phyloP scores from a whole-genome alignment of 2,329 filamentous ascomycete genomes.

The Zopfia rhizophila region DNA sequence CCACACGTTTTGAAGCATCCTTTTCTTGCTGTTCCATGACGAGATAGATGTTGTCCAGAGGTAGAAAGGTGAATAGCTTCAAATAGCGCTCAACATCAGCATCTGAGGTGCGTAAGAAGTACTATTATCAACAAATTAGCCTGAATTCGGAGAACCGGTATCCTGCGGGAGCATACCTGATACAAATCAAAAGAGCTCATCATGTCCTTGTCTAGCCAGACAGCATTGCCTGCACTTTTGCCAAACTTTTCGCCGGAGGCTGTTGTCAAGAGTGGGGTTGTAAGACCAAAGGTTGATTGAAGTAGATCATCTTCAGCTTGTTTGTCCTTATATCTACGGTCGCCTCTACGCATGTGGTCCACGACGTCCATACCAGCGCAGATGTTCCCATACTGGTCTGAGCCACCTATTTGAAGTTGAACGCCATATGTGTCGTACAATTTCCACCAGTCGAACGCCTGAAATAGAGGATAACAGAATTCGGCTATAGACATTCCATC shows the following conservation, averaged over 20 bases:
- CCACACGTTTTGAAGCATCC: slow-evolving; percentile 76
- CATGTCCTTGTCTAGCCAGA: slow-evolving; percentile 88
- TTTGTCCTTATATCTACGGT: no score
- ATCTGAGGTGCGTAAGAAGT: slow-evolving; percentile 86
- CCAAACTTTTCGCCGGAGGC: slow-evolving; percentile 89
- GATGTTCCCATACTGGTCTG: slow-evolving; percentile 97
- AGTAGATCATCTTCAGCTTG: slow-evolving; percentile 49
- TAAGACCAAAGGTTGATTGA: slow-evolving; percentile 79
- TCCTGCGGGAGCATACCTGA: slow-evolving; percentile 59
- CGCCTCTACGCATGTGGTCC: slow-evolving; percentile 79
- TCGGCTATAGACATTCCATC: slow-evolving; percentile 96
- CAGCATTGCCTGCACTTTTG: slow-evolving; percentile 91
- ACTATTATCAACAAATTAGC: slow-evolving; percentile 50
- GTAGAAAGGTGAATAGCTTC: slow-evolving; percentile 90
- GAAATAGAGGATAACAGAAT: slow-evolving; percentile 91
- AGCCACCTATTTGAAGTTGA: slow-evolving; percentile 91
- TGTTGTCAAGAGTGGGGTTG: slow-evolving; percentile 88
- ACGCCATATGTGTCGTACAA: slow-evolving; percentile 76
- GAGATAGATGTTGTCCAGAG: slow-evolving; percentile 71
- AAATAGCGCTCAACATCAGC: slow-evolving; percentile 82
- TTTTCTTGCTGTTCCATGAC: slow-evolving; percentile 74
- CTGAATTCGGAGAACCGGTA: background rate
- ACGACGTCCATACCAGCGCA: slow-evolving; percentile 87
- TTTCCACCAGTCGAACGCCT: slow-evolving; percentile 97
- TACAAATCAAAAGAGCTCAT: slow-evolving; percentile 89